Conservation (phyloP, 2,329 filamentous ascomycete species). For the Cordyceps javanica region DNA sequence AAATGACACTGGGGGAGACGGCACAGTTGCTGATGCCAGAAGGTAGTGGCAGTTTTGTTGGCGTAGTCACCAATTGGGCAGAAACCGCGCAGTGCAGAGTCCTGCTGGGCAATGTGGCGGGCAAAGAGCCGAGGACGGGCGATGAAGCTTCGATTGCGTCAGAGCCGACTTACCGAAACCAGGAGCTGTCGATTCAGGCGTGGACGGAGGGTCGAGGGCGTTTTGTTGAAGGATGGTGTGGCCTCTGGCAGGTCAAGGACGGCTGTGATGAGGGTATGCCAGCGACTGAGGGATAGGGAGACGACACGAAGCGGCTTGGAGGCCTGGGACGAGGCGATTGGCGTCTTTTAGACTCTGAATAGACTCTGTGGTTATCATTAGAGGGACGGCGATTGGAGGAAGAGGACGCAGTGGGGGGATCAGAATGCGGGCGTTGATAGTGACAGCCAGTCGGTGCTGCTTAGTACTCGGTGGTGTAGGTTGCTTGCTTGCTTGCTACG, state of each 20-base stretch:
- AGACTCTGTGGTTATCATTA: slow-evolving; percentile 10
- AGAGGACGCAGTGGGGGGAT: slow-evolving; percentile 7
- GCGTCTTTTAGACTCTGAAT: slow-evolving; percentile 10
- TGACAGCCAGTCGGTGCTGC: background rate
- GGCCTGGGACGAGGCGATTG: slow-evolving; percentile 5
- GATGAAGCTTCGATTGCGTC: slow-evolving; percentile 9
- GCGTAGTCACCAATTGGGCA: background rate
- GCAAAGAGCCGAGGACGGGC: background rate
- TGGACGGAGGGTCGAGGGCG: background rate
- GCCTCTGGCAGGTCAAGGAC: background rate
- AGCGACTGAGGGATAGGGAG: background rate
- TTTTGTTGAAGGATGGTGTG: background rate
- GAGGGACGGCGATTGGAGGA: slow-evolving; percentile 11
- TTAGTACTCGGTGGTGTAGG: too few species aligned
- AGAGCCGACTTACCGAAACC: slow-evolving; percentile 12
- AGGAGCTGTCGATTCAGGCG: slow-evolving; percentile 5
- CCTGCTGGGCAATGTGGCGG: background rate
- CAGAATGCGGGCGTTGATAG: background rate
- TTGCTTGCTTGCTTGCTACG: too few species aligned
- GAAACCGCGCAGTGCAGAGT: background rate
- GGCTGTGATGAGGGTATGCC: background rate
- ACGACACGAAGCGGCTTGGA: background rate
- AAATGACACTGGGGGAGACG: background rate
- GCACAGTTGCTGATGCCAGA: background rate
- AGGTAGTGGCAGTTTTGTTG: background rate